Evolutionary conservation across 1,139 yeast species (phyloP), one percentile per base, ranked within the genome.

Genomic region (Candida sanyaensis): DNA sequence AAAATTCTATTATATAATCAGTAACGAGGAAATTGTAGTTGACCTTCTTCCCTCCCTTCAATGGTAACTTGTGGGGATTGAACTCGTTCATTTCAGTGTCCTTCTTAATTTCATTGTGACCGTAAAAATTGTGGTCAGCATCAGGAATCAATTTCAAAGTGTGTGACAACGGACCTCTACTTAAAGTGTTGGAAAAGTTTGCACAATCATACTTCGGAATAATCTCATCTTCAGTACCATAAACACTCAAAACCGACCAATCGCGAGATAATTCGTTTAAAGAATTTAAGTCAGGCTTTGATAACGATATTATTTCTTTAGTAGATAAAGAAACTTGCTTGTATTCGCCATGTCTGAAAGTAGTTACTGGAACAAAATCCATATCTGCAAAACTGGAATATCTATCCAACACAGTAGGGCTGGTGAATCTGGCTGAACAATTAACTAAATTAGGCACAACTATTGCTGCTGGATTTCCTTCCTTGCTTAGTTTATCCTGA

Each of bases 91-190:
- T 56, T 42, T 68, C 72, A 12, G 51, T 56, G 5, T 60, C 69
- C 24, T 66, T 65, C 10, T 60, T 61, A 50, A 71, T 73, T 17
- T 60, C 63, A 2, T 60, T 59, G 1, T 61, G 58, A 0, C 95
- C 93, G 59, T 77, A 85, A 59, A 79, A 91, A 59, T 88, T 88
- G 64, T 92, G 97, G 61, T 90, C 93, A 0, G 96, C 96, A 41
- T 73, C 74, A 0, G 80, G 78, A 9, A 92, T 69, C 23, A 89
- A 64, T 39, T 75, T 73, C 48, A 90, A 68, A 9, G 75, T 69
- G 58, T 88, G 93, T 5, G 77, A 60, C 36, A 59, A 57, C 24
- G 84, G 74, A 1, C 79, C 81, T 13, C 80, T 64, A 34, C 71
- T 78, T 50, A 89, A 78, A 5, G 68, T 60, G 54, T 85, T 82